These are phyloP conservation scores for Crithidia acanthocephali DNA, from an alignment of 208 protist species.

Conservation along the genomic window DNA sequence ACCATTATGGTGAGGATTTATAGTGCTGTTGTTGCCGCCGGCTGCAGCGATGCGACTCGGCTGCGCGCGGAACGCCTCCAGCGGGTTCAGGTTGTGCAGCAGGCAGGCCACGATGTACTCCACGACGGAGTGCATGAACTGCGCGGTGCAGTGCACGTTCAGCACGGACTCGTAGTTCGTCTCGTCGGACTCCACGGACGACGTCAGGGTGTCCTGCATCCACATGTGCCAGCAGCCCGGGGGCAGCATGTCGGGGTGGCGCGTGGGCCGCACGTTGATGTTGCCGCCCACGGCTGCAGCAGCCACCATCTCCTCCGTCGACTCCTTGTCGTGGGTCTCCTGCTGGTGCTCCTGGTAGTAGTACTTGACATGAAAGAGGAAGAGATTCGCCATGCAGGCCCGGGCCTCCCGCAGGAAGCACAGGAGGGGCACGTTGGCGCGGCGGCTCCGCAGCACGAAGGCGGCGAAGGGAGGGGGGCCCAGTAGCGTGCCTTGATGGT, in stretches of 20 bases:
- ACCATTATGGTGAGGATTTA: background rate
- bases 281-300: conserved; percentile 13
- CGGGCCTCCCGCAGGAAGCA: conserved; percentile 78
- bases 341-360: conserved; percentile 22
- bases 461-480: conserved; percentile 34
- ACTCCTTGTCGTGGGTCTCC: conserved; percentile 1
- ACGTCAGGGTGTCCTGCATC: conserved; percentile 19
- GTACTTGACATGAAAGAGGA: conserved; percentile 37
- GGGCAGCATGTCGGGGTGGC: conserved; percentile 11
- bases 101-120: conserved; percentile 50
- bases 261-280: background rate
- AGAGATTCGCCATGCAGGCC: conserved; percentile 28
- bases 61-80: conserved; percentile 38
- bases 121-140: conserved; percentile 28
- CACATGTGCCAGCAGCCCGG: conserved; percentile 23
- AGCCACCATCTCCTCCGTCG: background rate
- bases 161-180: conserved; percentile 28
- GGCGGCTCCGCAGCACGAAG: conserved; percentile 37
- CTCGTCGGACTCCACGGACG: background rate
- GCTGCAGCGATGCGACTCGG: background rate
- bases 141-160: conserved; percentile 18
- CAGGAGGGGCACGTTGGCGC: conserved; percentile 74
- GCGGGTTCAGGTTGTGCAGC: conserved; percentile 38
- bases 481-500: conserved; percentile 9
- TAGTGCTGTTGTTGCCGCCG: background rate